Evolutionary conservation across 2,329 filamentous ascomycete species (phyloP).

Genomic region (Ophiosphaerella herpotricha): DNA sequence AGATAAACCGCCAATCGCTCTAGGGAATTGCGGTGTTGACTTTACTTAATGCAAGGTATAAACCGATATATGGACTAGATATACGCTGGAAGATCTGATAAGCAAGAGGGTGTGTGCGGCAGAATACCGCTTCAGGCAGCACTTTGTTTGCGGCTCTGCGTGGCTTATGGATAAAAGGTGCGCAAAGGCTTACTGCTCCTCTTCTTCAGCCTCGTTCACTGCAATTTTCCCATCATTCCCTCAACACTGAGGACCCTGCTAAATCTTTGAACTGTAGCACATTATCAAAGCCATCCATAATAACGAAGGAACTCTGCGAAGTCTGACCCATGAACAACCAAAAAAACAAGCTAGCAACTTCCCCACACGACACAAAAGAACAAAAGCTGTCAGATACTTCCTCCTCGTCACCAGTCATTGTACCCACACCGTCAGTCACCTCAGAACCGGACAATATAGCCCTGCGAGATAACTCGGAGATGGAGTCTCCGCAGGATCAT

Average conservation of each 20-base stretch:
- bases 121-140: constrained; percentile 5
- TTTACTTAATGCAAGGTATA: background rate
- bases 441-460: constrained; percentile 24
- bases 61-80: constrained; percentile 7
- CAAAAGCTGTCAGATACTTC: constrained; percentile 26
- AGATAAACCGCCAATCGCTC: no score
- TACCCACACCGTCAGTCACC: constrained; percentile 29
- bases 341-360: constrained; percentile 11
- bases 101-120: background rate
- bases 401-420: constrained; percentile 27
- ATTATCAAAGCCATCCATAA: background rate
- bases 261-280: background rate
- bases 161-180: constrained; percentile 14
- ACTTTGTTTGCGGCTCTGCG: constrained; percentile 9
- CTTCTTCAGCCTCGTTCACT: background rate
- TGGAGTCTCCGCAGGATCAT: constrained; percentile 20
- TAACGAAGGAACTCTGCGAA: background rate
- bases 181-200: constrained; percentile 1
- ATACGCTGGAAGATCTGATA: background rate
- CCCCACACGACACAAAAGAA: constrained; percentile 8
- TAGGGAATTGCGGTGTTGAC: constrained; percentile 11
- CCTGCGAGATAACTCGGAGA: constrained; percentile 15
- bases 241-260: no score
- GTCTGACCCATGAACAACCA: constrained; percentile 26
- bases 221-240: background rate